These are phyloP conservation scores for Berkeleyomyces basicola DNA, from an alignment of 2,329 filamentous ascomycete species.

Conservation along the genomic window DNA sequence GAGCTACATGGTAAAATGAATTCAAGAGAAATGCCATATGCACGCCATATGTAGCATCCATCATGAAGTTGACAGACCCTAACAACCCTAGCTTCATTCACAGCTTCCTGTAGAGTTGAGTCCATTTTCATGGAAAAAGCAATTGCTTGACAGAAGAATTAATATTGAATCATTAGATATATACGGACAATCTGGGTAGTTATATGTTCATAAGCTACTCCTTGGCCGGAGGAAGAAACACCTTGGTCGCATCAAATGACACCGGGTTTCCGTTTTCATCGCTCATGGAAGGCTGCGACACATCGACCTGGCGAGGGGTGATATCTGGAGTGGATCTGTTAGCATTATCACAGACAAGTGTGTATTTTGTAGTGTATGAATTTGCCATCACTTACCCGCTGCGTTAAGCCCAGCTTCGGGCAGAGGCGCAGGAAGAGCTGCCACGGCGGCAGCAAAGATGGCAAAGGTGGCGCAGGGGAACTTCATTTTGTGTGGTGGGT, in stretches of 20 bases:
- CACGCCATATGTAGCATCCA: too few species aligned
- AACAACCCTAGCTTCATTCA: too few species aligned
- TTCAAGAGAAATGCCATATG: too few species aligned
- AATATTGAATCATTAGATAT: too few species aligned
- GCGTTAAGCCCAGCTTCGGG: neutral
- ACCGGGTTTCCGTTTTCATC: slow-evolving; percentile 29
- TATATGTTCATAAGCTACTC: too few species aligned
- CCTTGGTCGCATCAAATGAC: slow-evolving; percentile 26
- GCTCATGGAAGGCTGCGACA: slow-evolving; percentile 30
- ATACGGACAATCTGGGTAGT: too few species aligned
- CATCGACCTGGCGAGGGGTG: slow-evolving; percentile 15
- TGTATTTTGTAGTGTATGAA: neutral
- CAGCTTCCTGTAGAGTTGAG: too few species aligned
- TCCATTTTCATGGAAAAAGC: too few species aligned
- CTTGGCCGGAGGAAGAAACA: slow-evolving; percentile 24
- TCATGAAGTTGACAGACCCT: too few species aligned
- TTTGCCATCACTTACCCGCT: neutral
- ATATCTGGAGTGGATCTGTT: neutral
- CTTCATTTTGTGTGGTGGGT: slow-evolving; percentile 30
- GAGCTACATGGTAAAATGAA: too few species aligned
- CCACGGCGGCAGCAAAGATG: slow-evolving; percentile 29
- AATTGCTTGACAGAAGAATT: too few species aligned
- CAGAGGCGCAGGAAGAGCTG: slow-evolving; percentile 23
- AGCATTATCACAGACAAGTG: neutral
- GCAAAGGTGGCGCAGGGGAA: slow-evolving; percentile 31